Evolutionary conservation across 768 basidiomycete species (phyloP).

Genomic region (Calvatia gigantea): DNA sequence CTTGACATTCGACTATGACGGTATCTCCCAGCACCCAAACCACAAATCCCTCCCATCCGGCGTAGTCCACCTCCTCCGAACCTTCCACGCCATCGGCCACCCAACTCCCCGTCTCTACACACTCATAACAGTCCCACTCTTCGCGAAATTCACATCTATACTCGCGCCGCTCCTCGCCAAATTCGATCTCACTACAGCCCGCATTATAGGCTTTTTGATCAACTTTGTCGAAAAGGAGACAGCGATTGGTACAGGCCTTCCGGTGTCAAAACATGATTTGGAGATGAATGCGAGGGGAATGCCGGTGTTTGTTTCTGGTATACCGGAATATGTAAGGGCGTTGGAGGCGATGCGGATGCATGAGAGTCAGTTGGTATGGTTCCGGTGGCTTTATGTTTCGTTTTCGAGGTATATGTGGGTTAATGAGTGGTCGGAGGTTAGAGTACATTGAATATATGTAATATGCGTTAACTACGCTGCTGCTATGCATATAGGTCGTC

Average conservation of each 20-base stretch:
- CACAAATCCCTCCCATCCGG: conserved; percentile 70
- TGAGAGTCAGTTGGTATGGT: conserved; percentile 80
- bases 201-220: neutral
- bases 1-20: conserved; percentile 76
- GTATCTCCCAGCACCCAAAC: conserved; percentile 86
- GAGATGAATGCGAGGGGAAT: conserved; percentile 8
- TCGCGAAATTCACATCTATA: conserved; percentile 60
- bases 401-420: conserved; percentile 94
- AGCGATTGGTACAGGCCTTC: conserved; percentile 10
- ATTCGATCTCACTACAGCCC: conserved; percentile 29
- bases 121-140: conserved; percentile 54
- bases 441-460: neutral
- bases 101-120: conserved; percentile 45
- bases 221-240: conserved; percentile 16
- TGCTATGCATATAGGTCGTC: no score
- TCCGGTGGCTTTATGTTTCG: conserved; percentile 77
- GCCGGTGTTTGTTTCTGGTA: conserved; percentile 55
- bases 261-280: neutral
- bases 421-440: conserved; percentile 71
- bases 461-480: no score
- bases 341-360: conserved; percentile 72
- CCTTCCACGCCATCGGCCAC: conserved; percentile 17
- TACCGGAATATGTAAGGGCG: conserved; percentile 51
- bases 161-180: conserved; percentile 50
- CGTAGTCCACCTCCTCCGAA: conserved; percentile 39